Percentiles rank a stretch among this genome's conserved stretches.
phyloP scores from a whole-genome alignment of 2,329 filamentous ascomycete species.

The Fusarium chaquense region DNA sequence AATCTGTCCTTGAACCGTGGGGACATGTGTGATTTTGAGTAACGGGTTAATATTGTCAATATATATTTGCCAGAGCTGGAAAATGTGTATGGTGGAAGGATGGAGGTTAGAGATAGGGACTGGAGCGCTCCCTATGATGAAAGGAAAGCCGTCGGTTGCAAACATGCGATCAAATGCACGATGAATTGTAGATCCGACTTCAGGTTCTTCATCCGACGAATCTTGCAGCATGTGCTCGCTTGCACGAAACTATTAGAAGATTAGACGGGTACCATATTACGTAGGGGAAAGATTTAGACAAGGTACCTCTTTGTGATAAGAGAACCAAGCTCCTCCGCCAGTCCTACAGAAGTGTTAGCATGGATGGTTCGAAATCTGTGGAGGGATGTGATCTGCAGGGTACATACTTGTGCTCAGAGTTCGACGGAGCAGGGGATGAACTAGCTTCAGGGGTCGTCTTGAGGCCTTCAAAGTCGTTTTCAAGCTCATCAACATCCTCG shows the following conservation, averaged over 20 bases:
- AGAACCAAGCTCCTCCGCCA: conserved; percentile 58
- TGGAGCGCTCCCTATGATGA: conserved; percentile 62
- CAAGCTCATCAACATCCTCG: conserved; percentile 68
- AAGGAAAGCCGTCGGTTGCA: conserved; percentile 68
- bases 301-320: conserved; percentile 64
- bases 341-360: conserved; percentile 32
- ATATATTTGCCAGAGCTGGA: conserved; percentile 76
- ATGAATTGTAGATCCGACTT: conserved; percentile 65
- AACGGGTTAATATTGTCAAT: conserved; percentile 77
- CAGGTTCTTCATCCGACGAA: conserved; percentile 70
- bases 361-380: background rate
- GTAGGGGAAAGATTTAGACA: background rate
- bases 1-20: conserved; percentile 72
- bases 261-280: conserved; percentile 19
- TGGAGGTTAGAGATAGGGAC: conserved; percentile 61
- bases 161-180: conserved; percentile 71
- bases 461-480: conserved; percentile 66
- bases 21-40: conserved; percentile 75
- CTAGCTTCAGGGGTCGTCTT: conserved; percentile 65
- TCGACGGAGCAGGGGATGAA: conserved; percentile 50
- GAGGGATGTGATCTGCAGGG: background rate
- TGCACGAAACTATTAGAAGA: conserved; percentile 59
- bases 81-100: conserved; percentile 69
- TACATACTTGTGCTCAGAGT: conserved; percentile 48
- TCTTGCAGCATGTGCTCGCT: conserved; percentile 62